Evolutionary conservation across 2,329 filamentous ascomycete genomes (phyloP), one percentile per base, ranked within the genome.

Genomic region (Colletotrichum somersetense): DNA sequence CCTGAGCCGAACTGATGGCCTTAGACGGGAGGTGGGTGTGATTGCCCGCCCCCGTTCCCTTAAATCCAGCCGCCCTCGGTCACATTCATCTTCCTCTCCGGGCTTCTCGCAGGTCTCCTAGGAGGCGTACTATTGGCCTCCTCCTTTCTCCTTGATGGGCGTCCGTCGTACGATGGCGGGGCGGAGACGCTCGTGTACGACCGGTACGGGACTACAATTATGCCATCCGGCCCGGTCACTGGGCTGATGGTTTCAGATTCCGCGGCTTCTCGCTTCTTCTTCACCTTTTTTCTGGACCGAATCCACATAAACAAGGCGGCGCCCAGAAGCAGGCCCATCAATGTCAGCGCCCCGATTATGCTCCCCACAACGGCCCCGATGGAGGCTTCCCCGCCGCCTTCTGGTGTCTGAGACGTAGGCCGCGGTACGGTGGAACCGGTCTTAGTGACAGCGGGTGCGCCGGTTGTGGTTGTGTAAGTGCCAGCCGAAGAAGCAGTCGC

Each of bases 341-440:
- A 46, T 0, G 70, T 66, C 6, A 72, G 38, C 7, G 70, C 70
- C 5, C 70, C 70, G 12, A 57, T 48, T 11, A 70, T 50, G 33
- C 59, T 59, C 11, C 66, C 70, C 16, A 48, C 61, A 1, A 70
- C 35, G 11, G 66, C 66, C 0, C 59, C 55, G 0, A 33, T 8
- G 2, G 59, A 35, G 42, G 42, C 26, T 16, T 30, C 57, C 7
- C 16, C 52, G n/a, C 40, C 26, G 5, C 33, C 26, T 5, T 23
- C 20, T 2, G 35, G 26, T 1, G 20, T 5, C 14, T 42, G 14
- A 0, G 57, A 35, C 3, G 65, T 33, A 0, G 48, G 35, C 1
- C 50, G 38, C 18, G 50, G 38, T 16, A 56, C 16, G 46, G 18
- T 1, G 14, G 23, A 7, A 1, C 20, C 23, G 1, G 62, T 56